These are phyloP conservation scores for Fagopyrum esculentum DNA, from an alignment of 148 eudicot genomes.

Conservation along the genomic window DNA sequence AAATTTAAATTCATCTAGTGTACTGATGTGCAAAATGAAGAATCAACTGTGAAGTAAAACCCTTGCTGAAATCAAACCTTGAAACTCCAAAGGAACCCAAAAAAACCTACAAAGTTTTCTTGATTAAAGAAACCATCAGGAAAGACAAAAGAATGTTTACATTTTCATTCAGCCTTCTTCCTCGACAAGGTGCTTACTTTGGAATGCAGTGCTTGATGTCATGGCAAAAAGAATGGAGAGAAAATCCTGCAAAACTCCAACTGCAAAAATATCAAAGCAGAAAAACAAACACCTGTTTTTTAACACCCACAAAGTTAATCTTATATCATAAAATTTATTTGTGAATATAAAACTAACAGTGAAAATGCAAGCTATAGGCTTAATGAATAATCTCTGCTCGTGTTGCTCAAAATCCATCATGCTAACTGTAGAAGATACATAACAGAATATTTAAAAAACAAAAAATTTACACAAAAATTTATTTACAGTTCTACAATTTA, in stretches of 20 bases:
- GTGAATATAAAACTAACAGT: background rate
- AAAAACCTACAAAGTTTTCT: no score
- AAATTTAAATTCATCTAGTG: background rate
- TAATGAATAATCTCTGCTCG: background rate
- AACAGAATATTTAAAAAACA: background rate
- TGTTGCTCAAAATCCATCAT: background rate
- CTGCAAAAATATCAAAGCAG: background rate
- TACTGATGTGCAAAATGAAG: background rate
- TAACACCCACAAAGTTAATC: background rate
- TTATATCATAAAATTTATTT: background rate
- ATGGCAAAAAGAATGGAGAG: background rate
- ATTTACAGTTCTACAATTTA: background rate
- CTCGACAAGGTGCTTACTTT: background rate
- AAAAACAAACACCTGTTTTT: background rate
- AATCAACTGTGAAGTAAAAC: no score
- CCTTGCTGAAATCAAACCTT: no score
- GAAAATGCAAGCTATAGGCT: background rate
- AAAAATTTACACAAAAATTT: background rate
- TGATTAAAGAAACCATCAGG: no score
- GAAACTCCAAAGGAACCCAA: no score
- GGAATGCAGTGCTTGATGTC: background rate
- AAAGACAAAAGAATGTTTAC: no score
- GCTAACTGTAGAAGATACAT: background rate
- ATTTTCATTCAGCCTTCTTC: no score
- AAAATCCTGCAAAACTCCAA: background rate